Percentiles rank a stretch among this genome's conserved stretches.
Conservation (phyloP, 495 filamentous ascomycete genomes). For the Penicillium pulvis region DNA sequence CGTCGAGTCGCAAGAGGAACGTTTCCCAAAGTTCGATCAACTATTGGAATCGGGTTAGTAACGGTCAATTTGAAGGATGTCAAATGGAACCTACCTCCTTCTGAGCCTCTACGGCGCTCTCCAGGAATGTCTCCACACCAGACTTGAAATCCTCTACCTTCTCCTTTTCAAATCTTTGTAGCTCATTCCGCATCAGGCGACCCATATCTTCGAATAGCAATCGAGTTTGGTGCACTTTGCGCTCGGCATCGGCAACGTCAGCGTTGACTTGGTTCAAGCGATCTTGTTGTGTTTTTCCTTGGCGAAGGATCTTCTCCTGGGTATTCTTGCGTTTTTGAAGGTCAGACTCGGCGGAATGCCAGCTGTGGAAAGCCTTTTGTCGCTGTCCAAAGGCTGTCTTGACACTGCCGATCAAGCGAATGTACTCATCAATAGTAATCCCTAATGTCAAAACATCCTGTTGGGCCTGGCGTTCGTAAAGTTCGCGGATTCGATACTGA, state of each 20-base stretch:
- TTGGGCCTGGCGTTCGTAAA: slow-evolving; percentile 95
- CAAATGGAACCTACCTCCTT: slow-evolving; percentile 73
- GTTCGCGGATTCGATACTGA: slow-evolving; percentile 88
- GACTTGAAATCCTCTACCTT: slow-evolving; percentile 99
- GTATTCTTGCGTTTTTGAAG: slow-evolving; percentile 79
- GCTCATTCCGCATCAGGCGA: slow-evolving; percentile 81
- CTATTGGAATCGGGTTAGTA: slow-evolving; percentile 49
- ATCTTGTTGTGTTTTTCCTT: slow-evolving; percentile 94
- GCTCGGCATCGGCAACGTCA: slow-evolving; percentile 90
- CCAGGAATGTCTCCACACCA: slow-evolving; percentile 94
- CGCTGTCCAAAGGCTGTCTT: slow-evolving; percentile 90
- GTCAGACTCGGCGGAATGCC: slow-evolving; percentile 87
- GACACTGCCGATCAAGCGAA: slow-evolving; percentile 88
- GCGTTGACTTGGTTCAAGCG: slow-evolving; percentile 86
- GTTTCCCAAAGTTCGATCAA: slow-evolving; percentile 99
- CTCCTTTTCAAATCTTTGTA: slow-evolving; percentile 93
- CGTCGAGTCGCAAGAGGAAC: slow-evolving; percentile 91
- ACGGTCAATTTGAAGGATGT: background rate
- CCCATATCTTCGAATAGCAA: slow-evolving; percentile 98
- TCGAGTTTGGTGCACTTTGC: slow-evolving; percentile 87
- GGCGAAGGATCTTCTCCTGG: slow-evolving; percentile 89
- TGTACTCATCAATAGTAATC: slow-evolving; percentile 97
- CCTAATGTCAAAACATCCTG: slow-evolving; percentile 95
- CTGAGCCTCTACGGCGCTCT: slow-evolving; percentile 95
- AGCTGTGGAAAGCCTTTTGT: slow-evolving; percentile 92